Base-by-base conservation (phyloP, 1,284 basidiomycete species). In the Macrocystidia cucumis region DNA sequence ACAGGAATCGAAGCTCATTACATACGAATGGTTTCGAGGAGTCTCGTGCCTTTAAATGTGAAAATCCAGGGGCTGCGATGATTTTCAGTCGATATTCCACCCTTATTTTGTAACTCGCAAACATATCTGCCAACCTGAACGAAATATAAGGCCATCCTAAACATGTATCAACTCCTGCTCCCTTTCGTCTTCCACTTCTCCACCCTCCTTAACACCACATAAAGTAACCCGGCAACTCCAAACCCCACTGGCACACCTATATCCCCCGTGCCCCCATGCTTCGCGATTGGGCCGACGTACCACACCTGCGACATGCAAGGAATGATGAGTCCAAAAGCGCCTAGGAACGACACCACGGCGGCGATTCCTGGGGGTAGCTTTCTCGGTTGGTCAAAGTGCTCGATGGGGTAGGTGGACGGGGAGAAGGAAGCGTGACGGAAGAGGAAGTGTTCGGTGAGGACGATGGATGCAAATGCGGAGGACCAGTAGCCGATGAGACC, bases 401-500 rank as follows among this genome's bases (percentile, higher is more conserved):
- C 54, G n/a, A 65, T 49, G 29, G 59, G 37, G 40, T 63, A 62
- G 3, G 27, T 34, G 3, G 37, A 32, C n/a, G n/a, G n/a, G n/a
- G n/a, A n/a, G 40, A 49, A 56, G 29, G 48, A 34, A 30, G 44
- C 42, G 9, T 38, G 47, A 2, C 74, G 69, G 55, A 78, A 75
- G 28, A 80, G 35, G 40, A 75, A 49, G 45, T 81, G 77, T 44
- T 82, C 80, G 3, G 60, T 56, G 24, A 78, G 48, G 25, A 76
- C 55, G 43, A 78, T 71, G 1, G 63, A 66, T 14, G 62, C 56
- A 54, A 72, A 80, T 3, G 63, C 61, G 12, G 70, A 54, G 27
- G 67, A 56, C 78, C 77, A 79, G 55, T 78, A 79, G 13, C 78
- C 74, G 41, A 77, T 74, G 29, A 78, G 48, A 30, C 54, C 55